Conservation (phyloP, 2,329 filamentous ascomycete species). For the Curvularia hawaiiensis region DNA sequence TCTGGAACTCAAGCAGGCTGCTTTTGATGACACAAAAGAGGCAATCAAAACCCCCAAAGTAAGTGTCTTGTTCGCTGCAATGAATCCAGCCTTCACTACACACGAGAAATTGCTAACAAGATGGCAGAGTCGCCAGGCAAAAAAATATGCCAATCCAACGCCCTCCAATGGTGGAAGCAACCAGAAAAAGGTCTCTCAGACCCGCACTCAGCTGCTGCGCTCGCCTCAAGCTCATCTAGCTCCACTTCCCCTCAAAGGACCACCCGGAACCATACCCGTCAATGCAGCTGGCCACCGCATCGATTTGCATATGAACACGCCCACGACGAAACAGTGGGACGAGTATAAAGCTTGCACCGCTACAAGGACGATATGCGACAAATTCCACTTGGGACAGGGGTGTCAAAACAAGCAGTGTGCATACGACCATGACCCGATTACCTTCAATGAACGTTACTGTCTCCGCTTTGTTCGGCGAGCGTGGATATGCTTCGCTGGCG, state of each 20-base stretch:
- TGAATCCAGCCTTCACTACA: not conserved
- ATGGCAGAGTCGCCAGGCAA: not conserved
- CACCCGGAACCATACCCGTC: not conserved
- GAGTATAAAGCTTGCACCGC: not conserved
- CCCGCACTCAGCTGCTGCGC: not conserved
- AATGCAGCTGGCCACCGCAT: conserved; percentile 1
- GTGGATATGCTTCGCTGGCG: not conserved
- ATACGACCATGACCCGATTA: not conserved
- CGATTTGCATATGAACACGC: not conserved
- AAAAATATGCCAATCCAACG: not conserved
- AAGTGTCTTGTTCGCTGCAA: not conserved
- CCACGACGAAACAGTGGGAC: not conserved
- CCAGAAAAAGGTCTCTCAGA: not conserved
- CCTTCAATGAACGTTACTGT: not conserved
- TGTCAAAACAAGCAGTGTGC: not conserved
- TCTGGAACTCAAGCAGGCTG: not conserved
- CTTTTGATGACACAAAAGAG: not conserved
- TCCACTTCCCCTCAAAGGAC: not conserved
- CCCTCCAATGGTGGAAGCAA: not conserved
- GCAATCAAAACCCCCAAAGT: not conserved
- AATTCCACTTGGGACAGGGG: not conserved
- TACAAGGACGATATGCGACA: not conserved
- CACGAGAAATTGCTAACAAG: not conserved
- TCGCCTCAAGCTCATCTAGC: too few relatives aligned
- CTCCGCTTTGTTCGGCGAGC: not conserved